Evolutionary conservation across 2,329 filamentous ascomycete species (phyloP).

Genomic region (Waltergamsia citrina): DNA sequence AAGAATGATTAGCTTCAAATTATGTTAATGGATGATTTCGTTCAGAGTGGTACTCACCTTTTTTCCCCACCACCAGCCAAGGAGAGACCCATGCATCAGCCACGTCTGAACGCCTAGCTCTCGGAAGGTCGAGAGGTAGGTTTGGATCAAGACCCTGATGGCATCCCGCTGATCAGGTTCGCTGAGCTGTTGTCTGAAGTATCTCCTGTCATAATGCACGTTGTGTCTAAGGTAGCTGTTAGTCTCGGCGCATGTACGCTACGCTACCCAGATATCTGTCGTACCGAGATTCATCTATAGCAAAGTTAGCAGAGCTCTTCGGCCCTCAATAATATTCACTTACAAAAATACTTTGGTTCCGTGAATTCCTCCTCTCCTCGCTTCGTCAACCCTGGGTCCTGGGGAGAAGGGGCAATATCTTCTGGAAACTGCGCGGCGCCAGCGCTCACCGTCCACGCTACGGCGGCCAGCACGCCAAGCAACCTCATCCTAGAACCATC

Average conservation of each 20-base stretch:
- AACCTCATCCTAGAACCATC: background rate
- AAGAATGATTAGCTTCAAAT: background rate
- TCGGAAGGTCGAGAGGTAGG: conserved; percentile 61
- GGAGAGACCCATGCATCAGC: conserved; percentile 75
- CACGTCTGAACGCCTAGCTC: conserved; percentile 65
- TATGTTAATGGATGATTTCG: background rate
- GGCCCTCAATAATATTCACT: conserved; percentile 1
- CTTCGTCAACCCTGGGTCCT: background rate
- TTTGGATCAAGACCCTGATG: conserved; percentile 57
- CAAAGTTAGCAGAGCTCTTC: background rate
- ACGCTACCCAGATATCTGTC: too few relatives aligned
- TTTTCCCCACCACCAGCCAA: conserved; percentile 82
- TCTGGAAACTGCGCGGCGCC: background rate
- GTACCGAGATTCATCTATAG: background rate
- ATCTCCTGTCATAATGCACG: conserved; percentile 27
- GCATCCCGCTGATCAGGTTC: conserved; percentile 51
- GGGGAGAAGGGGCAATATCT: too few relatives aligned
- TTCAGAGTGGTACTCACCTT: conserved; percentile 18
- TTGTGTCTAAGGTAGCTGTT: conserved; percentile 7
- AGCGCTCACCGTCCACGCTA: background rate
- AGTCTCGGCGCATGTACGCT: too few relatives aligned
- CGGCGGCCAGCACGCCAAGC: conserved; percentile 1
- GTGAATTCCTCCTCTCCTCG: conserved; percentile 3
- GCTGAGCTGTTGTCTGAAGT: conserved; percentile 25
- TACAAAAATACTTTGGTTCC: conserved; percentile 14